Base-by-base conservation (phyloP, 768 basidiomycete species). In the Boletus edulis region DNA sequence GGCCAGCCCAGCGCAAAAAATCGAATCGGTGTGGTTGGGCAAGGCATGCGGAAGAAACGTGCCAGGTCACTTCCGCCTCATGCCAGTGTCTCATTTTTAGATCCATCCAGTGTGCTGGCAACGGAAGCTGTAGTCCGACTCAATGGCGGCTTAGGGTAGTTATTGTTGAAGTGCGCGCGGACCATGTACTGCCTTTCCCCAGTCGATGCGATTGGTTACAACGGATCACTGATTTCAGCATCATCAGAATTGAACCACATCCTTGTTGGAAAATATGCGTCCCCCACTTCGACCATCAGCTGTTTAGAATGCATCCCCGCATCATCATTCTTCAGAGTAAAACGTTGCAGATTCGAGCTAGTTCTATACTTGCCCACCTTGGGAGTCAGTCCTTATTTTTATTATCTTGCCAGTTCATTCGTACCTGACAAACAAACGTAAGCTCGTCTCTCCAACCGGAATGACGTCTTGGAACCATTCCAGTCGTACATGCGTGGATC, bases 1-100 rank as follows among this genome's bases (percentile, higher is more conserved):
- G 37, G 35, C 34, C 47, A 35, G 32, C 38, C n/a, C 15, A 2
- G 40, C 9, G 3, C 6, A 43, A 47, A 50, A 61, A 46, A 31
- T 32, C 20, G 15, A 29, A 20, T 1, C 3, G 20, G 32, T 9
- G 40, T 31, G 20, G 52, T 31, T 48, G 37, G 15, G 12, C 24
- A 24, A n/a, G 42, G 45, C 51, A 60, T 51, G 62, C 49, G 51
- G 62, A 31, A 29, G 18, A 35, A 60, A 52, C 62, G 62, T 52
- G 52, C 35, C 42, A 24, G 20, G 29, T 37, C 35, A 17, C 35
- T 7, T 37, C 35, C 13, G 22, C 13, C 27, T 29, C 27, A 29
- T 29, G 27, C 9, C 29, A 29, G 29, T 29, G 29, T 8, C 27
- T 29, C 29, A 29, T 29, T 29, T 29, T 29, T 29, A 9, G 29